Percentiles rank a stretch among this genome's conserved stretches.
These are phyloP conservation scores for Lactarius psammicola DNA, from an alignment of 768 basidiomycete genomes.

Conservation along the genomic window DNA sequence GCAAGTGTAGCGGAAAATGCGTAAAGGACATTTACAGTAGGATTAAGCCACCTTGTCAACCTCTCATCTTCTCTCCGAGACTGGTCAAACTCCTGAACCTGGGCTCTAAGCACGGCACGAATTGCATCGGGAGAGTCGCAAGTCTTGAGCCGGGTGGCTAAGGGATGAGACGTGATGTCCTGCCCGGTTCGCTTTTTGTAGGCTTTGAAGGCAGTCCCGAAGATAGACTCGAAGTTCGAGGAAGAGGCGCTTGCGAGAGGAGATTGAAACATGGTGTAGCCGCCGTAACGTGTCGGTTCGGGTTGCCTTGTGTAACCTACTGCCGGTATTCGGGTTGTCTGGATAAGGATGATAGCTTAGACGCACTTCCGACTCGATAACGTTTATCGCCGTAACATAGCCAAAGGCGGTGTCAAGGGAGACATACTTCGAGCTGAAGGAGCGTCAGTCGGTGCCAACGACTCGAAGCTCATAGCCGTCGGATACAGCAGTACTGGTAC, in stretches of 20 bases:
- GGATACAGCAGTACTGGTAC: too few relatives aligned
- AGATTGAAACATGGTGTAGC: not conserved
- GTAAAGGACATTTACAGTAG: not conserved
- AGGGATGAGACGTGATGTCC: not conserved
- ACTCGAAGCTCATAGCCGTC: too few relatives aligned
- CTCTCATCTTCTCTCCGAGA: not conserved
- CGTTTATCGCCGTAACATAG: too few relatives aligned
- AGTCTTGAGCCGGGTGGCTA: not conserved
- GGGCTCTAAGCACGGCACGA: not conserved
- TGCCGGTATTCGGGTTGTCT: too few relatives aligned
- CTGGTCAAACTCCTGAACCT: not conserved
- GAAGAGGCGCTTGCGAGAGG: not conserved
- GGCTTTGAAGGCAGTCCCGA: not conserved
- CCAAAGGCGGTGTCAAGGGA: too few relatives aligned
- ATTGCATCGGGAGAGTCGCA: conserved; percentile 3
- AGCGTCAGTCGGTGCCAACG: too few relatives aligned
- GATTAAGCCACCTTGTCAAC: conserved; percentile 5
- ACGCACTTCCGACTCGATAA: too few relatives aligned
- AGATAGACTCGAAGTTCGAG: not conserved
- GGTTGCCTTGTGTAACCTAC: too few relatives aligned
- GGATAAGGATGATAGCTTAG: too few relatives aligned
- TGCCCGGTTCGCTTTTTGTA: not conserved
- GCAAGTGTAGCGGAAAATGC: not conserved
- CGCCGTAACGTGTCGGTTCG: too few relatives aligned
- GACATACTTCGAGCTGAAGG: too few relatives aligned